Evolutionary conservation across 108 stramenopile genomes (phyloP), one percentile per base, ranked within the genome.

Genomic region (Cyclostephanos invisitatus): DNA sequence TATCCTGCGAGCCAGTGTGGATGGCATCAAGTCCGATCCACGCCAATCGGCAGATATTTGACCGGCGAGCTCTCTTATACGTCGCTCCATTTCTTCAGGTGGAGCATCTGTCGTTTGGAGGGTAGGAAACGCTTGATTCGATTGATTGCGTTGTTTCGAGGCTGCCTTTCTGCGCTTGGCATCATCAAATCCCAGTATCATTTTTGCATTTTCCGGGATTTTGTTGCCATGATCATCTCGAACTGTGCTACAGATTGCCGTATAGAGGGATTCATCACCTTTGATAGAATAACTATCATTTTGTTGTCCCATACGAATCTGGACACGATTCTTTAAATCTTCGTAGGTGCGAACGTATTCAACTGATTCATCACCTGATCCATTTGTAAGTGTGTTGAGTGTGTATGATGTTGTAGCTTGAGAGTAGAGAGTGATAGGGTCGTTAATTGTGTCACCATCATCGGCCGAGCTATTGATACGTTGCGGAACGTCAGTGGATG

Each of bases 21-120:
- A 91, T 21, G 78, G 67, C 58, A 92, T 85, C 46, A 86, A 87
- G 40, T 86, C 82, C 18, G 78, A 60, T 2, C 79, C 82, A 15
- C 85, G 62, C 91, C 93, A 94, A 68, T 91, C 89, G 15, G 86
- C 73, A 44, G 83, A 85, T 17, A 94, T 72, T 62, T 85, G 85
- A 54, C 89, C 93, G 15, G 93, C 93, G 40, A 94, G 50, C 24
- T 90, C 73, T 0, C 92, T 78, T 14, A 94, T 77, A 61, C 88
- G 89, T 48, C 64, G 67, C 40, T 83, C 89, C 76, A 91, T 91
- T 51, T 90, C 89, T 32, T 88, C 84, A 35, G 85, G 32, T 7
- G 55, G 42, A 18, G 27, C 60, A 24, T 64, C 46, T 62, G 55
- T 38, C 15, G 21, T 61, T 35, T 47, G 63, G 3, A 62, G 54